Evolutionary conservation across 176 grass and related monocot genomes (phyloP), one percentile per base, ranked within the genome.

Genomic region (Ensete glaucum): DNA sequence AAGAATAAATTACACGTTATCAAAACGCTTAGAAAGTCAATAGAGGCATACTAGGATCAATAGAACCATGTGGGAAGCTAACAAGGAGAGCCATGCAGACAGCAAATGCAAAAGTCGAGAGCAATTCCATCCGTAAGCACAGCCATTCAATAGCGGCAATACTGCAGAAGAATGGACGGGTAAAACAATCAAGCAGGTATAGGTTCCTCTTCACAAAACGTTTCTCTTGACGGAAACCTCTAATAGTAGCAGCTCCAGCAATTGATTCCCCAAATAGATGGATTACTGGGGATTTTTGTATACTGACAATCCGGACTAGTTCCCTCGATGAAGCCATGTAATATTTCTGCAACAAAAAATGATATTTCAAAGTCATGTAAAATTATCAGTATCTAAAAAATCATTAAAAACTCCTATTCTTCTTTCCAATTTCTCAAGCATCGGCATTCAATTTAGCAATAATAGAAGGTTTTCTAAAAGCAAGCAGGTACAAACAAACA

Each of bases 41-140:
- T 27, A 54, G 76, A 82, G 48, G 84, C 95, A 76, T 99, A 99
- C 95, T 99, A 83, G 95, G 84, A 91, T 99, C 95, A 9, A 99
- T 94, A 19, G 88, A 89, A 83, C 95, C 95, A 76, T 85, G 95
- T 76, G 91, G 95, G 80, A 99, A 90, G 83, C 90, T 94, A 78
- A 99, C 91, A 29, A 99, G 95, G 74, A 99, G 88, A 81, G 87
- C 83, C 95, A 99, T 94, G 86, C 95, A 99, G 69, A 94, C 91
- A 82, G 88, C 91, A 59, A 99, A 99, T 55, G 94, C 95, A 43
- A 88, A 62, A 62, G 92, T 91, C 63, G 92, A 88, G 76, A 98
- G 82, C 14, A 78, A 84, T 71, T 97, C 94, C 1, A 97, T 88
- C 0, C 90, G 82, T 29, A 97, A 58, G 23, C 92, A 86, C 17